A percentile compares a stretch with the other conserved stretches of the same genome.
These are phyloP conservation scores for Arctium minus DNA, from an alignment of 129 eudicot genomes.

Conservation along the genomic window DNA sequence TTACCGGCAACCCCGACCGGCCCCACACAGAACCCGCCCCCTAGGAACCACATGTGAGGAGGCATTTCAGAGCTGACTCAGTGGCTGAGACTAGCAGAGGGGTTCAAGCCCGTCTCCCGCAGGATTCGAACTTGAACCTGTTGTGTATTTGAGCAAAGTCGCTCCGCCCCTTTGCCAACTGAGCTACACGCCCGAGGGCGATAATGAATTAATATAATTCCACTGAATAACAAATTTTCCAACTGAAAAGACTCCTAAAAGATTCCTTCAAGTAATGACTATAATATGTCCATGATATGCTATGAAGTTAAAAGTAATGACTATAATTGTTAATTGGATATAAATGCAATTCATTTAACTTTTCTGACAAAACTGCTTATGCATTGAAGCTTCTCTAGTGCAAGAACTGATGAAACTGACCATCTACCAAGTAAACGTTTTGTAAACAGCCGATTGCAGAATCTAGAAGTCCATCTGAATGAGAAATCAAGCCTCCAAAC, in stretches of 20 bases:
- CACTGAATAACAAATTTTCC: background rate
- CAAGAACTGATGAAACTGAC: constrained; percentile 41
- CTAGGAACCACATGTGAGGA: too few relatives aligned
- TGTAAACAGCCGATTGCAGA: constrained; percentile 66
- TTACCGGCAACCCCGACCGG: too few relatives aligned
- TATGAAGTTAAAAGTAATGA: background rate
- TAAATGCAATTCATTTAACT: constrained; percentile 1
- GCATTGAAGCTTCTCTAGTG: constrained; percentile 5
- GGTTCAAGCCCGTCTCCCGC: too few relatives aligned
- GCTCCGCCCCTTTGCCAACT: too few relatives aligned
- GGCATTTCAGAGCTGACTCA: too few relatives aligned
- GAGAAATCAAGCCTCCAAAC: constrained; percentile 65
- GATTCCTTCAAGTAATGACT: background rate
- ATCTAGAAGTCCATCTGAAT: constrained; percentile 68
- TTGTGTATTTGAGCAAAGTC: too few relatives aligned
- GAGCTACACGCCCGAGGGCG: too few relatives aligned
- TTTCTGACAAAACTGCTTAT: background rate
- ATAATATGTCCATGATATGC: background rate
- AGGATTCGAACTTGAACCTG: too few relatives aligned
- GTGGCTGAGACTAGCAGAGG: too few relatives aligned
- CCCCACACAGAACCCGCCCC: too few relatives aligned
- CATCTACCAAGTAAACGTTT: constrained; percentile 36
- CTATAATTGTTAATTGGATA: background rate
- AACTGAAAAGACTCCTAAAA: background rate
- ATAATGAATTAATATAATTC: background rate